Evolutionary conservation across 2,329 filamentous ascomycete genomes (phyloP), one percentile per base, ranked within the genome.

Genomic region (Neofusicoccum umdonicola): DNA sequence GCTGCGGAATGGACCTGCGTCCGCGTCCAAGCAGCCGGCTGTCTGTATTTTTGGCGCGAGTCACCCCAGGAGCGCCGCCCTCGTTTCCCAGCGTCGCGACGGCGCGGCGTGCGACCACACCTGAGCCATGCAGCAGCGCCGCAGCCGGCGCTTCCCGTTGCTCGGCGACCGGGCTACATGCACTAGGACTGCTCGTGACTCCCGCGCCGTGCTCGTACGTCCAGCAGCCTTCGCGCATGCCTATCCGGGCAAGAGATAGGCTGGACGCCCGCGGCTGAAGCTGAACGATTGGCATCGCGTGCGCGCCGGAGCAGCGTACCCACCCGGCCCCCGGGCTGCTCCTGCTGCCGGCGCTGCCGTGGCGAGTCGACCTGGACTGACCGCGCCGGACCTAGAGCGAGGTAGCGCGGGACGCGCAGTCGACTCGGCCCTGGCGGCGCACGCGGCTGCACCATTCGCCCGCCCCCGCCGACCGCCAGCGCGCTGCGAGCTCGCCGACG

Each of bases 251-350:
- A 45, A 35, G 56, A 34, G 56, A 47, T 19, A 9, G 27, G 9
- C 56, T 34, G 27, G 27, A 3, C 42, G 56, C 19, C 42, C 42
- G 42, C 27, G 27, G 27, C 27, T 31, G 27, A 31, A 19, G 12
- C 35, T 22, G 35, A 45, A 60, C 56, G 56, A 60, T 60, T 60
- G 56, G 56, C 42, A 60, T 60, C 22, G 42, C 41, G 56, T 47
- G 42, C 41, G 42, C 27, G 56, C 52, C 44, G 52, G 15, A 19
- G 56, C 56, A 37, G 27, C 31, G 56, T 47, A 12, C n/a, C 56
- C 56, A 60, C 56, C 8, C 11, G 39, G 19, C 22, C 52, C 52
- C 52, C 22, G 39, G 52, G 37, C 37, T 9, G 52, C 22, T 27
- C 17, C 9, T 4, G 17, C 39, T 57, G 56, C 56, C 56, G 56